Percentiles rank a stretch among this genome's conserved stretches.
These are phyloP conservation scores for Lachancea thermotolerans DNA, from an alignment of 805 yeast species.

Conservation along the genomic window DNA sequence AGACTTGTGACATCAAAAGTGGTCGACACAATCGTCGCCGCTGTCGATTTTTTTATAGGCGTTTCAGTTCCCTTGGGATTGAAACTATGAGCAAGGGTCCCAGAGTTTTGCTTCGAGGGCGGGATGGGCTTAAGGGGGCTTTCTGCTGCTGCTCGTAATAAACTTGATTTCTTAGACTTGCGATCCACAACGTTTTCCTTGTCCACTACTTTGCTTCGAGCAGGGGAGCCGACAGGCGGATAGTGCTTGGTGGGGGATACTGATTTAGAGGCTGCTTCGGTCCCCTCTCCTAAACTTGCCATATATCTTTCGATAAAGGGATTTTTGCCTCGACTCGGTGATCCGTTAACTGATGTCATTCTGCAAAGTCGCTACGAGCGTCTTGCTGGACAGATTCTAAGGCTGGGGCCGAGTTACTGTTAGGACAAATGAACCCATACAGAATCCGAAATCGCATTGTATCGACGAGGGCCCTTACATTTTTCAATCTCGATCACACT, in stretches of 20 bases:
- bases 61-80: neutral
- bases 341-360: conserved; percentile 16
- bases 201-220: neutral
- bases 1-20: conserved; percentile 1
- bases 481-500: neutral
- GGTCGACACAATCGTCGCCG: neutral
- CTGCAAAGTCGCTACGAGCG: neutral
- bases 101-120: neutral
- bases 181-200: neutral
- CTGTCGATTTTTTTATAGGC: neutral
- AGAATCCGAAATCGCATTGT: too few relatives aligned
- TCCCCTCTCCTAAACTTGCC: conserved; percentile 16
- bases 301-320: conserved; percentile 20
- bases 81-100: neutral
- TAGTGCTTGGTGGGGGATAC: conserved; percentile 16
- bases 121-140: conserved; percentile 1
- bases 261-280: conserved; percentile 15
- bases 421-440: too few relatives aligned
- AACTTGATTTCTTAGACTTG: neutral
- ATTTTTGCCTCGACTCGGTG: conserved; percentile 16
- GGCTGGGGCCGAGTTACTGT: too few relatives aligned
- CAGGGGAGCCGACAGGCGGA: neutral
- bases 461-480: neutral
- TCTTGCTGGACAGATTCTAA: too few relatives aligned
- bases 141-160: neutral